Percentiles rank a stretch among this genome's conserved stretches.
These are phyloP conservation scores for Penicillium sp. DNA, from an alignment of 2,329 filamentous ascomycete species.

Conservation along the genomic window DNA sequence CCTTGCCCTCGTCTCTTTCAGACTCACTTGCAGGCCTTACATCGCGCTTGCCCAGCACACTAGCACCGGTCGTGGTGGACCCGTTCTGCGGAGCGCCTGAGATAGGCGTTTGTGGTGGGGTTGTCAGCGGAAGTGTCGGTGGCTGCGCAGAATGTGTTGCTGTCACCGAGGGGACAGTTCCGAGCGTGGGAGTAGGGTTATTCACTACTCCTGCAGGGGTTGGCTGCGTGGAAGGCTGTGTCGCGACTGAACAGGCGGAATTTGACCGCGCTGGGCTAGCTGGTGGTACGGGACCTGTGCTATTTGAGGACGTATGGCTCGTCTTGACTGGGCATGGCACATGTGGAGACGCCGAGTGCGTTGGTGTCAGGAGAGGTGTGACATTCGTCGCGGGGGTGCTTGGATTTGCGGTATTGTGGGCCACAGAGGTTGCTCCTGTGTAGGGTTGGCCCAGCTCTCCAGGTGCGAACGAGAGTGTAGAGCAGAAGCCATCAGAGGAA, in stretches of 20 bases:
- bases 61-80: conserved; percentile 53
- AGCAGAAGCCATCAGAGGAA: conserved; percentile 98
- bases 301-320: conserved; percentile 53
- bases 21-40: conserved; percentile 41
- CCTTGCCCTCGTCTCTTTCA: conserved; percentile 44
- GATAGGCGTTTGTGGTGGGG: conserved; percentile 83
- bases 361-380: conserved; percentile 70
- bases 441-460: conserved; percentile 84
- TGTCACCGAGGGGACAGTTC: conserved; percentile 72
- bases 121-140: conserved; percentile 68
- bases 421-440: conserved; percentile 46
- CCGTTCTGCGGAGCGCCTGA: conserved; percentile 46
- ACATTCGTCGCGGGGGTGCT: conserved; percentile 57
- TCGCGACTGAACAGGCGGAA: conserved; percentile 75
- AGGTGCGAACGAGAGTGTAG: conserved; percentile 75
- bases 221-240: conserved; percentile 49
- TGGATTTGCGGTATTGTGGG: conserved; percentile 34
- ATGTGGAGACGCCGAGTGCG: conserved; percentile 55
- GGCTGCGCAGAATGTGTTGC: conserved; percentile 62
- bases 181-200: conserved; percentile 75
- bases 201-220: conserved; percentile 56
- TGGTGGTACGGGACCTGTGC: conserved; percentile 62
- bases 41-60: conserved; percentile 54
- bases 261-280: conserved; percentile 81
- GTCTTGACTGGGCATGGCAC: conserved; percentile 55